A percentile compares a stretch with the other conserved stretches of the same genome.
phyloP scores from a whole-genome alignment of 441 rosid genomes.

The Cnidoscolus chayamansa region DNA sequence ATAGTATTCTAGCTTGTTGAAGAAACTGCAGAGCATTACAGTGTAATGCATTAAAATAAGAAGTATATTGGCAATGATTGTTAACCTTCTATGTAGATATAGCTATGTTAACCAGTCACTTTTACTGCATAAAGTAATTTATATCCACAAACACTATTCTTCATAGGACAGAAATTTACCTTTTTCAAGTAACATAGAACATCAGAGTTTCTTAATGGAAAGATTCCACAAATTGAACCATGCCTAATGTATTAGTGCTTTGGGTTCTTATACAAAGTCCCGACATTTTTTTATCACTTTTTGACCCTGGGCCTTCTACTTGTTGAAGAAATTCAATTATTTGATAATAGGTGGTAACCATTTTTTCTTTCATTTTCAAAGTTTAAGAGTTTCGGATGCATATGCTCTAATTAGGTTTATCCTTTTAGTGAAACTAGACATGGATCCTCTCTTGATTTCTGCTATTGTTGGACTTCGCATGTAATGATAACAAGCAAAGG shows the following conservation, averaged over 20 bases:
- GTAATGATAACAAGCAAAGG: neutral
- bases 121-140: constrained; percentile 2
- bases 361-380: neutral
- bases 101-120: neutral
- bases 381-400: neutral
- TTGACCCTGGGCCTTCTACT: neutral
- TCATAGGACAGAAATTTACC: neutral
- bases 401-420: neutral
- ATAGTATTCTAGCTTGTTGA: constrained; percentile 34
- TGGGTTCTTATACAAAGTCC: neutral
- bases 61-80: constrained; percentile 23
- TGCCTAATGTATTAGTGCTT: neutral
- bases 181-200: neutral
- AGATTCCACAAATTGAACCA: constrained; percentile 4
- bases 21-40: constrained; percentile 17
- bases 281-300: neutral
- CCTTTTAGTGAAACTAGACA: neutral
- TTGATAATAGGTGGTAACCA: neutral
- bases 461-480: neutral
- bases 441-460: neutral
- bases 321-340: neutral
- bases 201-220: neutral
- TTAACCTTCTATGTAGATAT: neutral
- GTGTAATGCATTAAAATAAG: constrained; percentile 16
- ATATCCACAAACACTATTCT: neutral